Conservation (phyloP, 208 protist species). For the Lotmaria passim region DNA sequence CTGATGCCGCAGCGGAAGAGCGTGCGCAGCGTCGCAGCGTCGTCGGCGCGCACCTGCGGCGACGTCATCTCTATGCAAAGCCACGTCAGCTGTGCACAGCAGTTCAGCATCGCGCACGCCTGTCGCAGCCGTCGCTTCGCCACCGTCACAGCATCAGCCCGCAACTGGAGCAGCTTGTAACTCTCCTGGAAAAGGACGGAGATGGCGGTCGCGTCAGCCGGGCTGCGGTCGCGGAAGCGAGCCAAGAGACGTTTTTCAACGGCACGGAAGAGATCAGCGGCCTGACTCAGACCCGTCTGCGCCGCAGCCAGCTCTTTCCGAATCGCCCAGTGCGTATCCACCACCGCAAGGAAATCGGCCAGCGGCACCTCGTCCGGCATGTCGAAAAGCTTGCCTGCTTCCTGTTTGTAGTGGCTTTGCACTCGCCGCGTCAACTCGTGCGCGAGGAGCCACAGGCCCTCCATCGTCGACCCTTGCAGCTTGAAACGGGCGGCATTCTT, state of each 20-base stretch:
- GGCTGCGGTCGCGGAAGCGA: constrained; percentile 91
- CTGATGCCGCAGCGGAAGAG: constrained; percentile 67
- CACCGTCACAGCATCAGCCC: constrained; percentile 47
- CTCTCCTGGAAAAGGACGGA: constrained; percentile 83
- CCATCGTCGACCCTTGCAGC: constrained; percentile 82
- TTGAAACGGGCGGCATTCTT: constrained; percentile 92
- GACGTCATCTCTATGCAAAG: constrained; percentile 51
- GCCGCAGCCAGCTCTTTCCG: constrained; percentile 63
- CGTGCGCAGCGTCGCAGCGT: constrained; percentile 46
- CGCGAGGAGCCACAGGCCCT: constrained; percentile 86
- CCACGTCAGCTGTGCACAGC: constrained; percentile 78
- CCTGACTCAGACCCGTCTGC: constrained; percentile 43
- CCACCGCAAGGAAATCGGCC: constrained; percentile 66
- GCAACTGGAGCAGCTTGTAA: constrained; percentile 65
- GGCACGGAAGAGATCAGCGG: constrained; percentile 74
- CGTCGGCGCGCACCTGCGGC: constrained; percentile 9
- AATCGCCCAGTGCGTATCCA: constrained; percentile 83
- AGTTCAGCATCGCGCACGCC: constrained; percentile 71
- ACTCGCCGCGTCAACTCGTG: constrained; percentile 74
- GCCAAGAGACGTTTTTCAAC: constrained; percentile 93
- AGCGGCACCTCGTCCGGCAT: constrained; percentile 85
- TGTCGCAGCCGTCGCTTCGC: constrained; percentile 49
- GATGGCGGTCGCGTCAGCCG: constrained; percentile 69
- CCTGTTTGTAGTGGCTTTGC: constrained; percentile 50
- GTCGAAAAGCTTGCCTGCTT: constrained; percentile 38